Base-by-base conservation (phyloP, 164 flowering plant species). In the Magnolia sinica region DNA sequence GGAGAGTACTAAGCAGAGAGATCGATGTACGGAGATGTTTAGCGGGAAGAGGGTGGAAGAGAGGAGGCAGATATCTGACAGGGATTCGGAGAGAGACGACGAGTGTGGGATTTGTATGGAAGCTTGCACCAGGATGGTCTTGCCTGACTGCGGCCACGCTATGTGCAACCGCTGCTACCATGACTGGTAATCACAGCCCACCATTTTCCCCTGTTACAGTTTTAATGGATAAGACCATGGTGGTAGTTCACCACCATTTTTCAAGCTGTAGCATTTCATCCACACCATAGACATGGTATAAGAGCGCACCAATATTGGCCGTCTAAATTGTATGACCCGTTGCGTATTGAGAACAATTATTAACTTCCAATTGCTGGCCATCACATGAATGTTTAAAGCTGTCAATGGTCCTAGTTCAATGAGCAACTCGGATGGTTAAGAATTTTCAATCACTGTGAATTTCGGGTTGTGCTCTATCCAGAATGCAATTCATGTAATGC, bases 71-170 rank as follows among this genome's bases (percentile, higher is more conserved):
- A 73, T 81, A 29, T 51, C 79, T 22, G 85, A 79, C 72, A 14
- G 79, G 59, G 96, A 94, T 69, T 75, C 84, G 71, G 92, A 95
- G 74, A 89, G 93, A 82, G 98, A 93, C 80, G 88, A 89, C 58
- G 98, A 93, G 79, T 93, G 98, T 85, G 98, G 96, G 50, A 91
- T 93, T 76, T 93, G 98, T 83, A 81, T 93, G 80, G 95, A 91
- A 76, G 81, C 87, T 13, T 87, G 97, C 82, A 83, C 91, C 78
- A 95, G 91, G 83, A 86, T 95, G 85, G 97, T 95, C 75, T 83
- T 92, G 86, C 99, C 99, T 58, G 87, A 86, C 75, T 95, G 98
- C 83, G 91, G 94, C 71, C 98, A 95, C 79, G 84, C 92, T 20
- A 89, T 95, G 98, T 95, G 97, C 86, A 90, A 91, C 79, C 90